Percentiles rank a stretch among this genome's conserved stretches.
Evolutionary conservation across 2,329 filamentous ascomycete genomes (phyloP).

Genomic region (Drechslerella dactyloides): DNA sequence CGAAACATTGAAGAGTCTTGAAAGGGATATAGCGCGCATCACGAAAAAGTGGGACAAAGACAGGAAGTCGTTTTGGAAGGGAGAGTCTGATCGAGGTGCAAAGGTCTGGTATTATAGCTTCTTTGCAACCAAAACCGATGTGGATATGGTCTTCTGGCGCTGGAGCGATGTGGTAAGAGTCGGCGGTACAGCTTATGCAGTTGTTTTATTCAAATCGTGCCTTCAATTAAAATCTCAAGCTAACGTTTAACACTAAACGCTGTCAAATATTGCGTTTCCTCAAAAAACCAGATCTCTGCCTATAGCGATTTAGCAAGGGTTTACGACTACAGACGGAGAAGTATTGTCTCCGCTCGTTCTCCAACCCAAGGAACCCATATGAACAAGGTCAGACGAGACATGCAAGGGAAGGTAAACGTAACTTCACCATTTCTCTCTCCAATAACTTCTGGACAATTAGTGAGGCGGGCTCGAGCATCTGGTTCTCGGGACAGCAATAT

Average conservation of each 20-base stretch:
- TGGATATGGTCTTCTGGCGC: not conserved
- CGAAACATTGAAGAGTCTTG: too few species aligned
- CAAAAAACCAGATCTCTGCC: slow-evolving; percentile 2
- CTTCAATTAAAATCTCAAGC: too few species aligned
- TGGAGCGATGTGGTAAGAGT: not conserved
- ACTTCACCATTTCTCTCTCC: too few species aligned
- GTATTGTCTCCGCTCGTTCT: not conserved
- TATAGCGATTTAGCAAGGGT: not conserved
- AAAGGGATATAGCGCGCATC: not conserved
- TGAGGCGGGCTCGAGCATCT: too few species aligned
- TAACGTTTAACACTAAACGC: too few species aligned
- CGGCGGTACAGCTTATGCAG: too few species aligned
- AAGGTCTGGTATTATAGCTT: slow-evolving; percentile 6
- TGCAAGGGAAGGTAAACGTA: too few species aligned
- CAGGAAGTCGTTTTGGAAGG: not conserved
- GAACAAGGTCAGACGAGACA: not conserved
- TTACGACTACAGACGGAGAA: not conserved
- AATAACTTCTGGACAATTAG: too few species aligned
- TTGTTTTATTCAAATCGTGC: too few species aligned
- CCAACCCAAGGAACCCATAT: not conserved
- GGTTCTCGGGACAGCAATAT: too few species aligned
- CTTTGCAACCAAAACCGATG: not conserved
- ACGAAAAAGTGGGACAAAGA: not conserved
- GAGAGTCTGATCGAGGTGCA: not conserved
- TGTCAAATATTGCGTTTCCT: too few species aligned